A percentile compares a stretch with the other conserved stretches of the same genome.
Evolutionary conservation across 768 basidiomycete genomes (phyloP).

Genomic region (Amanita phalloides): DNA sequence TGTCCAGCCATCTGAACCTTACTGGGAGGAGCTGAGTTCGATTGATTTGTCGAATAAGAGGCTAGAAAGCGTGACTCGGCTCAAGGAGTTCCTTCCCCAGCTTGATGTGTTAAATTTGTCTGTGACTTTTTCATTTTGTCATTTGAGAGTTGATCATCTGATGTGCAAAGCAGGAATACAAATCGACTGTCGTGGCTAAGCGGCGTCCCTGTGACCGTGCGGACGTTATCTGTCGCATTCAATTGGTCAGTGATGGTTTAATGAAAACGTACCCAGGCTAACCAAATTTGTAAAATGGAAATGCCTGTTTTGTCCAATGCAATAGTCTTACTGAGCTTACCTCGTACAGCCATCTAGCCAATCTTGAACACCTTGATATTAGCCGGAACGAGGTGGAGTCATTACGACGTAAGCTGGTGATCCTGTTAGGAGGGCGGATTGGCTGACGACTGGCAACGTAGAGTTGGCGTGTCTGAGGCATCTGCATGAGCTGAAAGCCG

Average conservation of each 20-base stretch:
- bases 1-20: conserved; percentile 86
- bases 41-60: conserved; percentile 70
- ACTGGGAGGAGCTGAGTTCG: conserved; percentile 74
- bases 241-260: conserved; percentile 46
- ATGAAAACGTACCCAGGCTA: conserved; percentile 7
- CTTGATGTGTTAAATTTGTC: conserved; percentile 71
- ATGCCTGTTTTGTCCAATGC: conserved; percentile 6
- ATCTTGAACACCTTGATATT: conserved; percentile 85
- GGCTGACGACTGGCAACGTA: conserved; percentile 19
- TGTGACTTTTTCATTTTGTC: conserved; percentile 15
- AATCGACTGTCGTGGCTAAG: conserved; percentile 76
- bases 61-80: conserved; percentile 70
- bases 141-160: conserved; percentile 4
- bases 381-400: conserved; percentile 86
- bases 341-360: conserved; percentile 77
- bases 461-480: conserved; percentile 80
- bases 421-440: not conserved
- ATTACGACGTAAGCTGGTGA: conserved; percentile 57
- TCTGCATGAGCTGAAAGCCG: conserved; percentile 83
- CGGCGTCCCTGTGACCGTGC: conserved; percentile 59
- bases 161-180: conserved; percentile 37
- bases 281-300: conserved; percentile 6
- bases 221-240: conserved; percentile 68
- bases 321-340: conserved; percentile 74
- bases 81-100: conserved; percentile 83